Percentiles rank a stretch among this genome's conserved stretches.
Conservation (phyloP, 305 asterid genomes). For the Plantago coronopus region DNA sequence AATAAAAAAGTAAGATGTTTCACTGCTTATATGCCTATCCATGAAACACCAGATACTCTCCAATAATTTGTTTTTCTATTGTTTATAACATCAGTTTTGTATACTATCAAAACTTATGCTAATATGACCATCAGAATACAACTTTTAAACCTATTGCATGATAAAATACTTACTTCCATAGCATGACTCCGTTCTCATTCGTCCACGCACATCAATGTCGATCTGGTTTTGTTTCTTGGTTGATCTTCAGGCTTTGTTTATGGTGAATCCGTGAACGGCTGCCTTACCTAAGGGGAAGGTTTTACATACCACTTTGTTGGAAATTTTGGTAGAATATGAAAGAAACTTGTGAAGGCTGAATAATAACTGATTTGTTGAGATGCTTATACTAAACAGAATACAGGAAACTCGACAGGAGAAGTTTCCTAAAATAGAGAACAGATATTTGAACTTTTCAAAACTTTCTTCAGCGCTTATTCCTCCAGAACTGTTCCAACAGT, state of each 20-base stretch:
- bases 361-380: neutral
- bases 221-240: no score
- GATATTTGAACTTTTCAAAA: neutral
- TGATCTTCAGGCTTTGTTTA: no score
- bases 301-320: neutral
- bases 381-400: neutral
- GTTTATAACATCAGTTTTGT: neutral
- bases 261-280: neutral
- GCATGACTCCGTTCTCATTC: no score
- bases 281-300: neutral
- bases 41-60: no score
- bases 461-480: neutral
- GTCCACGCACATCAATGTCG: no score
- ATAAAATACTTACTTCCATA: no score
- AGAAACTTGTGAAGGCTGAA: neutral
- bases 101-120: neutral
- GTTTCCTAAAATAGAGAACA: neutral
- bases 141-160: no score
- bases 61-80: neutral
- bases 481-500: slow-evolving; percentile 5
- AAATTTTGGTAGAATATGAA: neutral
- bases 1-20: no score
- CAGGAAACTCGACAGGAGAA: slow-evolving; percentile 1
- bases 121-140: no score
- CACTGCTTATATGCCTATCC: no score